phyloP scores from a whole-genome alignment of 495 filamentous ascomycete genomes.

The Lophiotrema nucula region DNA sequence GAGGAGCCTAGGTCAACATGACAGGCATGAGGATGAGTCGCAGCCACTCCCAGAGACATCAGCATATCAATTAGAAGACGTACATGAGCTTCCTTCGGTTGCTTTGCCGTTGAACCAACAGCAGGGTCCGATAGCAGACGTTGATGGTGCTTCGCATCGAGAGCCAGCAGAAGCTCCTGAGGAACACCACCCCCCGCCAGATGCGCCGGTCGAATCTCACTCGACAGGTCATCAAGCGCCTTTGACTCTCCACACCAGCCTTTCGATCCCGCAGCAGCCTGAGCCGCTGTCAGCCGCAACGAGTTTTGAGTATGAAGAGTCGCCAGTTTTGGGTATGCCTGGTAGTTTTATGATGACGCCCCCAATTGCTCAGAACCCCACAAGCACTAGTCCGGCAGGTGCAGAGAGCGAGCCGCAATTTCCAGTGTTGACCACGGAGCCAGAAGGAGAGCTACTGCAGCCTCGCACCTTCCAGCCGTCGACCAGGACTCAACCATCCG shows the following conservation, averaged over 20 bases:
- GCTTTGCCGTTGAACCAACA: neutral
- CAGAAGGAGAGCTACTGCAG: constrained; percentile 10
- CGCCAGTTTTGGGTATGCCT: constrained; percentile 59
- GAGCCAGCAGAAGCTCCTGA: neutral
- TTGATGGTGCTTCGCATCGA: neutral
- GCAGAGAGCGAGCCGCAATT: neutral
- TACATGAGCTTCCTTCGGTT: neutral
- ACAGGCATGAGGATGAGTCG: neutral
- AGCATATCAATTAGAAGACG: too few species aligned
- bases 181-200: neutral
- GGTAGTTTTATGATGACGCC: constrained; percentile 49
- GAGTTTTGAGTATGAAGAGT: constrained; percentile 53
- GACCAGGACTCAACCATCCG: neutral
- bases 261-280: constrained; percentile 11
- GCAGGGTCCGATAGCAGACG: neutral
- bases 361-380: constrained; percentile 51
- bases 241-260: constrained; percentile 18
- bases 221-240: neutral
- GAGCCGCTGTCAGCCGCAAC: constrained; percentile 34
- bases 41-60: neutral
- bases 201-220: neutral
- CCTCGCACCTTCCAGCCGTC: constrained; percentile 13
- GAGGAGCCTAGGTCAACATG: constrained; percentile 7
- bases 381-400: constrained; percentile 20
- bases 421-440: neutral